These are phyloP conservation scores for Pythium diclinum DNA, from an alignment of 352 stramenopile genomes.

Conservation along the genomic window DNA sequence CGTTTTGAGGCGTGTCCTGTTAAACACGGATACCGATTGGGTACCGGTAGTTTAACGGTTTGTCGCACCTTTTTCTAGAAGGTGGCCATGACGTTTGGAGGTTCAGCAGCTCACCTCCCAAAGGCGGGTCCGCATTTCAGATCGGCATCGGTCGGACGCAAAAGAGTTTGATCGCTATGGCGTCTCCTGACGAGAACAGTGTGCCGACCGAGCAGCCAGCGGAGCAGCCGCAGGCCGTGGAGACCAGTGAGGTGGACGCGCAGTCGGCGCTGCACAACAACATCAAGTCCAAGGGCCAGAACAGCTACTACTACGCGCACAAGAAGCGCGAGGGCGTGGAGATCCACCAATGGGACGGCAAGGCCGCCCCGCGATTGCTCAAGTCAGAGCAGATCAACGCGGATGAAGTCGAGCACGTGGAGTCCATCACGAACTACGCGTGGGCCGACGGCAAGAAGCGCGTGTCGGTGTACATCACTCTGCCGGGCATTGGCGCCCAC, in stretches of 20 bases:
- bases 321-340: conserved; percentile 79
- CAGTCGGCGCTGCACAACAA: conserved; percentile 74
- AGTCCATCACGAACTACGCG: conserved; percentile 74
- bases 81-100: not conserved
- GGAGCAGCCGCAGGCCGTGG: conserved; percentile 12
- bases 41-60: conserved; percentile 11
- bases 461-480: conserved; percentile 74
- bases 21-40: conserved; percentile 6
- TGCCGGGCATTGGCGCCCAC: conserved; percentile 59
- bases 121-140: not conserved
- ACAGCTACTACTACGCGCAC: conserved; percentile 89
- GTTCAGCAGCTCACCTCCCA: not conserved
- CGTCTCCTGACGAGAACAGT: conserved; percentile 17
- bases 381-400: conserved; percentile 43
- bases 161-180: conserved; percentile 1
- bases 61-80: conserved; percentile 22
- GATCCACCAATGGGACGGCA: conserved; percentile 82
- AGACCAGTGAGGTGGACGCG: not conserved
- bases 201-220: conserved; percentile 13
- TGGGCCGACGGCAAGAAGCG: conserved; percentile 81
- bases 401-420: conserved; percentile 36
- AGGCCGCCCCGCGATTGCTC: conserved; percentile 68
- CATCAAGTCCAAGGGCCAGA: conserved; percentile 78
- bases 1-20: not conserved
- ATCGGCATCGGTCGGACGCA: not conserved